Evolutionary conservation across 495 filamentous ascomycete genomes (phyloP).

Genomic region (Niebla homalea): DNA sequence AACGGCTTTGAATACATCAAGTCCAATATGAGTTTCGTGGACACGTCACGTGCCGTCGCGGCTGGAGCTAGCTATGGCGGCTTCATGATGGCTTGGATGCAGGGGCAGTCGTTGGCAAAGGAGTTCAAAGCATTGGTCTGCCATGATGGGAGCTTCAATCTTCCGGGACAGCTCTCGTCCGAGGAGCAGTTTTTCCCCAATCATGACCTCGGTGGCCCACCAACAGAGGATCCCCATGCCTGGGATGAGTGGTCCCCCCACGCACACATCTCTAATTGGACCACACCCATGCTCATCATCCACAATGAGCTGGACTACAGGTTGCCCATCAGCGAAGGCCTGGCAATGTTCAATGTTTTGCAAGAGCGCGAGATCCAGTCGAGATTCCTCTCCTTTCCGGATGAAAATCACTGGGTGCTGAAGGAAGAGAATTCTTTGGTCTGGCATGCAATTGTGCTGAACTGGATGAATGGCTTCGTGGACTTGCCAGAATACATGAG

Average conservation of each 20-base stretch:
- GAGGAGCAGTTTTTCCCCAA: conserved; percentile 86
- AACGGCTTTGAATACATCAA: conserved; percentile 67
- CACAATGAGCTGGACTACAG: conserved; percentile 90
- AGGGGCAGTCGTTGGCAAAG: conserved; percentile 34
- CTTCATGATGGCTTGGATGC: conserved; percentile 64
- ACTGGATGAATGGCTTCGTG: conserved; percentile 77
- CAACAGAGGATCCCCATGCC: conserved; percentile 50
- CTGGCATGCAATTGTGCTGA: conserved; percentile 81
- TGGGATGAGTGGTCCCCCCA: conserved; percentile 82
- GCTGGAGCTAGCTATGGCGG: conserved; percentile 80
- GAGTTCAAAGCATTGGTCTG: conserved; percentile 54
- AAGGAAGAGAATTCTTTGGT: conserved; percentile 82
- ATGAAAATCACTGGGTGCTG: conserved; percentile 79
- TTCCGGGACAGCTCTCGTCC: conserved; percentile 54
- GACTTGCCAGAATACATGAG: conserved; percentile 32
- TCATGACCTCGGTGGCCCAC: conserved; percentile 66
- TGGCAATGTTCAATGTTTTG: conserved; percentile 79
- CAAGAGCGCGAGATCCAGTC: conserved; percentile 48
- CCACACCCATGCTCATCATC: conserved; percentile 77
- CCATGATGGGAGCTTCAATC: conserved; percentile 83
- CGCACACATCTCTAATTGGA: conserved; percentile 54
- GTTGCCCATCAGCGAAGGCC: conserved; percentile 67
- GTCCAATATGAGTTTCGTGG: conserved; percentile 57
- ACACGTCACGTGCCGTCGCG: conserved; percentile 64
- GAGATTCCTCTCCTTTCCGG: conserved; percentile 63